A percentile compares a stretch with the other conserved stretches of the same genome.
These are phyloP conservation scores for Euphorbia schlechtendalii DNA, from an alignment of 441 rosid species.

Conservation along the genomic window DNA sequence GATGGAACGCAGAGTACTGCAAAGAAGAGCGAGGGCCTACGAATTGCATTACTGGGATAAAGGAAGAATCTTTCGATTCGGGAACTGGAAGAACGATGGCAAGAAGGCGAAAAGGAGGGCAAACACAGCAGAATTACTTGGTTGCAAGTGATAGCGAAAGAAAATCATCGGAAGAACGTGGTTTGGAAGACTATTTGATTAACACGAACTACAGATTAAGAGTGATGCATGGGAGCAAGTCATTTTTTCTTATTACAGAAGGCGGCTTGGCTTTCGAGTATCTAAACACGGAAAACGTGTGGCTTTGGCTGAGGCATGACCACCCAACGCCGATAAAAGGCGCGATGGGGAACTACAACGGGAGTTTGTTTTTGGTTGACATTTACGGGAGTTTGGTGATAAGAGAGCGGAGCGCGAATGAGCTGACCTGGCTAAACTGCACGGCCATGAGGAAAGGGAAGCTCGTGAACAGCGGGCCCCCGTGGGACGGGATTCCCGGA, in stretches of 20 bases:
- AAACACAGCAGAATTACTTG: slow-evolving; percentile 37
- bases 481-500: slow-evolving; percentile 59
- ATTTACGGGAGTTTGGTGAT: slow-evolving; percentile 42
- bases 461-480: slow-evolving; percentile 53
- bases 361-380: slow-evolving; percentile 56
- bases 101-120: slow-evolving; percentile 44
- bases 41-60: slow-evolving; percentile 50
- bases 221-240: slow-evolving; percentile 47
- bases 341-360: slow-evolving; percentile 54
- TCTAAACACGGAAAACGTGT: slow-evolving; percentile 46
- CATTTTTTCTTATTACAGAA: slow-evolving; percentile 52
- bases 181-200: slow-evolving; percentile 33
- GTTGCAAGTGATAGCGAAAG: slow-evolving; percentile 21
- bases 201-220: slow-evolving; percentile 43
- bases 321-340: slow-evolving; percentile 57
- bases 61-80: slow-evolving; percentile 42
- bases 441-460: slow-evolving; percentile 52
- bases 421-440: slow-evolving; percentile 55
- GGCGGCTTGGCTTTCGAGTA: slow-evolving; percentile 55
- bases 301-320: slow-evolving; percentile 70
- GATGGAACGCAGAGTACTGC: slow-evolving; percentile 80
- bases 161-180: slow-evolving; percentile 23
- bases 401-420: slow-evolving; percentile 46
- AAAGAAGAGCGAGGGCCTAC: slow-evolving; percentile 58
- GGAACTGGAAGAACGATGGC: slow-evolving; percentile 32